Conservation (phyloP, 2,329 filamentous ascomycete genomes). For the Elsinoe necatrix region DNA sequence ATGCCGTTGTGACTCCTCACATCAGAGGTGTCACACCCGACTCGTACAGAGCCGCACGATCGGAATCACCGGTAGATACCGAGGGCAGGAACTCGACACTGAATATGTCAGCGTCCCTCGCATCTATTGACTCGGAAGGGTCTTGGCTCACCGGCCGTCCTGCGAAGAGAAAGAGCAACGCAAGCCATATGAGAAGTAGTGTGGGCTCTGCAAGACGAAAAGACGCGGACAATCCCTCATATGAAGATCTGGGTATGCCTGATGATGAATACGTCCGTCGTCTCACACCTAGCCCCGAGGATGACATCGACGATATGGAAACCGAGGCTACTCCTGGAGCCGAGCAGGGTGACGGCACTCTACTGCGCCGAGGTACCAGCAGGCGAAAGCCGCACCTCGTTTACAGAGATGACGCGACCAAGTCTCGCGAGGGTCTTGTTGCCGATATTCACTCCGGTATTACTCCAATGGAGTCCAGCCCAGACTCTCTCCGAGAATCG, state of each 20-base stretch:
- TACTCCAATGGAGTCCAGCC: slow-evolving; percentile 18
- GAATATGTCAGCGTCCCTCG: slow-evolving; percentile 69
- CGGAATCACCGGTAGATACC: slow-evolving; percentile 36
- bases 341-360: slow-evolving; percentile 13
- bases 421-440: slow-evolving; percentile 53
- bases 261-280: slow-evolving; percentile 69
- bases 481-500: slow-evolving; percentile 26
- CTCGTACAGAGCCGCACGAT: slow-evolving; percentile 23
- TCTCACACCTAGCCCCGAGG: slow-evolving; percentile 23
- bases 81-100: slow-evolving; percentile 23
- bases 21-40: background rate
- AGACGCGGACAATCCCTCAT: slow-evolving; percentile 50
- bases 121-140: slow-evolving; percentile 88
- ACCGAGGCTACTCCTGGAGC: slow-evolving; percentile 14
- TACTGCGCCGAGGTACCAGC: slow-evolving; percentile 38
- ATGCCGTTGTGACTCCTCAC: slow-evolving; percentile 17
- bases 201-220: slow-evolving; percentile 36
- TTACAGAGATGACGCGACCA: slow-evolving; percentile 48
- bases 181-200: slow-evolving; percentile 40
- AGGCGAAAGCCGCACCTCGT: slow-evolving; percentile 57
- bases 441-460: slow-evolving; percentile 39
- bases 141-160: slow-evolving; percentile 85
- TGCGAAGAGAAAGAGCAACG: slow-evolving; percentile 40
- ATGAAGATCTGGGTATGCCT: slow-evolving; percentile 55
- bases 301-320: slow-evolving; percentile 14